Evolutionary conservation across 768 basidiomycete species (phyloP), one percentile per base, ranked within the genome.

Genomic region (Trametes cingulata): DNA sequence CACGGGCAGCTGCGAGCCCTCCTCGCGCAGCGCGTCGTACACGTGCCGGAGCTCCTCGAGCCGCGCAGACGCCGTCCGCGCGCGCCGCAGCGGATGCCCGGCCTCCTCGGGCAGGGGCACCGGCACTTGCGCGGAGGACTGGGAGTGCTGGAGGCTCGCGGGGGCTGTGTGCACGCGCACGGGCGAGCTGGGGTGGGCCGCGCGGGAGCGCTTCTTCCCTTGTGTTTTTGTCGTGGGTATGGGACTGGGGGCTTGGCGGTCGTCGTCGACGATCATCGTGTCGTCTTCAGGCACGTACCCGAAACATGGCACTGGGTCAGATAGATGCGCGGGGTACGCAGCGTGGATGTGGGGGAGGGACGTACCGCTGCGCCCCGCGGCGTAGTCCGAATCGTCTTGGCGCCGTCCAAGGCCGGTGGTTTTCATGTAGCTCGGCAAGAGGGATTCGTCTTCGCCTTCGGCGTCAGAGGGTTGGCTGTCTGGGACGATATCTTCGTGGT

Each of bases 1-100:
- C 24, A 80, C 70, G 15, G 80, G 74, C 33, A 81, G 73, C 57
- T 85, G 83, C 19, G 82, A 83, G 8, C 71, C 77, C 9, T 76
- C 77, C 13, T 74, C 73, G 8, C 72, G 62, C 14, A 85, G 65
- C 12, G 76, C 75, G 9, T 75, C 74, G 58, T 80, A 81, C 12
- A 80, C 78, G 10, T 74, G 73, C 54, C 75, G 75, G 24, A 84
- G 65, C 5, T 73, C 77, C 2, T 78, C 77, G 19, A 85, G 69
- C n/a, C 74, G 76, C 6, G 75, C 69, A 6, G 78, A 77, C 3
- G 74, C 71, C 1, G 76, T 80, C 37, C 74, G 75, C 40, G 73
- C 74, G 57, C 78, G 73, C 35, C 69, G 72, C 13, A 81, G 62
- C 9, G 72, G 65, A 66, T 57, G 19, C 35, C 12, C 24, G 35